Evolutionary conservation across 164 flowering plant species (phyloP), one percentile per base, ranked within the genome.

Genomic region (Warburgia ugandensis): DNA sequence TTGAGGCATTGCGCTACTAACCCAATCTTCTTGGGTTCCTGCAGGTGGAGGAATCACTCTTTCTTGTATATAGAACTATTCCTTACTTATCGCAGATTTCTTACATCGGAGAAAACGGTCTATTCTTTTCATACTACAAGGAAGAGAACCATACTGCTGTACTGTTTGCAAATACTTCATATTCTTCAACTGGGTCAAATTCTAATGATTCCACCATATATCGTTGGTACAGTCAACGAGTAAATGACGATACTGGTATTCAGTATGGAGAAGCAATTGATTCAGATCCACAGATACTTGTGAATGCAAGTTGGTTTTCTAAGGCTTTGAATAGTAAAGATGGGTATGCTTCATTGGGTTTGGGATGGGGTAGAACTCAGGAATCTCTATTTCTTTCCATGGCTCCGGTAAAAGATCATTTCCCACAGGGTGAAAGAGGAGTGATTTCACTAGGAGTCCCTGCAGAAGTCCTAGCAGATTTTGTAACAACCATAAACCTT

Each of bases 21-120:
- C 21, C 21, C 0, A 6, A 9, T 25, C 8, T 2, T 26, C 38
- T 45, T 16, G 12, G 12, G 14, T 4, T 47, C 10, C 48, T 65
- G 53, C 63, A 84, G 92, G 80, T 84, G 48, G 80, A 76, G 8
- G 73, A 75, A 0, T 0, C 54, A 14, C 23, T 87, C 58, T 80
- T 70, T 64, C 62, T 62, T 48, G 65, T 69, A 42, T 50, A 73
- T 3, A 52, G 52, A 5, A 45, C 52, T 5, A 39, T 68, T 39
- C 74, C 82, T 25, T 1, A 62, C 33, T 0, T 77, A 14, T 58
- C 79, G 1, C 74, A 84, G 32, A 58, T 79, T 39, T 71, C 86
- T 20, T 84, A 67, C 29, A 61, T 79, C 35, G 77, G 75, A 28
- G 17, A 52, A 5, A 73, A 74, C 39, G 83, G 90, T 16, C 50